Percentiles rank a stretch among this genome's conserved stretches.
phyloP scores from a whole-genome alignment of 2,329 filamentous ascomycete genomes.

The Capronia epimyces region DNA sequence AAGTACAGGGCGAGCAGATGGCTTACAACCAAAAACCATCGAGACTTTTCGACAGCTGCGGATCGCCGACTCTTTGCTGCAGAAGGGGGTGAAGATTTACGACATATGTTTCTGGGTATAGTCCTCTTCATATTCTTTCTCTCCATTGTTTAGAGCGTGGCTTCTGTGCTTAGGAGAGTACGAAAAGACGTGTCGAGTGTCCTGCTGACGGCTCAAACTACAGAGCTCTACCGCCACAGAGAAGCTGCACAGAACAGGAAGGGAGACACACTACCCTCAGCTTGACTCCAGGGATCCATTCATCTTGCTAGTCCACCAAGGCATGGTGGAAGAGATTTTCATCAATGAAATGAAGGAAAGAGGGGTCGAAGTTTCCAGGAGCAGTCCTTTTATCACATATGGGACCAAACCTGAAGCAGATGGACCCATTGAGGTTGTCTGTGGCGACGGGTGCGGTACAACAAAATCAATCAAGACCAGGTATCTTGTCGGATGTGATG shows the following conservation, averaged over 20 bases:
- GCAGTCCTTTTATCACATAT: constrained; percentile 57
- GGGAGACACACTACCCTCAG: constrained; percentile 63
- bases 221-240: constrained; percentile 41
- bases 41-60: constrained; percentile 70
- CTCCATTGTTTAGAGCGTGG: too few species aligned
- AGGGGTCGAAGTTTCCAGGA: constrained; percentile 58
- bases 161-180: too few species aligned
- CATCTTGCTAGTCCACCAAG: constrained; percentile 60
- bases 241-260: constrained; percentile 55
- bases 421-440: constrained; percentile 40
- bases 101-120: constrained; percentile 69
- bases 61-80: constrained; percentile 62
- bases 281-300: constrained; percentile 50
- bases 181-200: too few species aligned
- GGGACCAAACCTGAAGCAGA: constrained; percentile 39
- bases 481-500: constrained; percentile 67
- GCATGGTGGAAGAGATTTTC: constrained; percentile 67
- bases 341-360: constrained; percentile 63
- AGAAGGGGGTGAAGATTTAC: constrained; percentile 63
- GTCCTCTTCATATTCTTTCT: constrained; percentile 21
- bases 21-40: constrained; percentile 71
- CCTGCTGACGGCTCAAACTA: neutral
- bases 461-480: constrained; percentile 49
- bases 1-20: constrained; percentile 63
- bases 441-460: constrained; percentile 36